Evolutionary conservation across 202 grass and related monocot genomes (phyloP), one percentile per base, ranked within the genome.

Genomic region (Panicum virgatum): DNA sequence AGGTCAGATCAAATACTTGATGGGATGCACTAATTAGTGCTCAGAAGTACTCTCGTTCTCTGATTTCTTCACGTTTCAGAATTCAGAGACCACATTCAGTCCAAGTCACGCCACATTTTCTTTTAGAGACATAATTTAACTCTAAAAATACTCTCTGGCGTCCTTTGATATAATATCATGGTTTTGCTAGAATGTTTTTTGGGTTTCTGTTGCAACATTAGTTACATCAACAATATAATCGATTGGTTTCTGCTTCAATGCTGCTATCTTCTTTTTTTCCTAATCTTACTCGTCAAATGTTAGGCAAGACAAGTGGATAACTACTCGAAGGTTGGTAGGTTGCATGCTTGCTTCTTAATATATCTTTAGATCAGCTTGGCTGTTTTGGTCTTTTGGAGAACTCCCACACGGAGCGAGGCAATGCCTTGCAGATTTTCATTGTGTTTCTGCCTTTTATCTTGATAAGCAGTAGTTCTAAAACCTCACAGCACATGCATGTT

Each of bases 381-480:
- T 58, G 16, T 69, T 40, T 37, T 30, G 52, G 59, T 58, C 12
- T 69, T 40, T 37, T 30, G 52, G 59, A 60, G 37, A 80, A 69
- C 61, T 42, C 23, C 54, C 30, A 56, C 38, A 39, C 15, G 2
- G 58, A 77, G 66, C 29, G 42, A 79, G 74, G 7, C 36, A 47
- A 4, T 44, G 59, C 43, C 45, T 80, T 25, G 7, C 46, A 52
- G 22, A 25, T 36, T 72, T 58, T 47, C 54, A 38, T 71, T 72
- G 46, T 71, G 46, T 32, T 42, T 3, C 3, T 10, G 15, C 57
- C 20, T 77, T 70, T 37, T 69, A 48, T 70, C 30, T 45, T 79
- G 77, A 61, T 46, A 62, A 75, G 40, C 30, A 75, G 27, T 57
- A 45, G 56, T 80, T 75, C 19, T 19, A 60, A 38, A 69, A 65